Base-by-base conservation (phyloP, 2,329 filamentous ascomycete species). In the Colletotrichum chlorophyti region DNA sequence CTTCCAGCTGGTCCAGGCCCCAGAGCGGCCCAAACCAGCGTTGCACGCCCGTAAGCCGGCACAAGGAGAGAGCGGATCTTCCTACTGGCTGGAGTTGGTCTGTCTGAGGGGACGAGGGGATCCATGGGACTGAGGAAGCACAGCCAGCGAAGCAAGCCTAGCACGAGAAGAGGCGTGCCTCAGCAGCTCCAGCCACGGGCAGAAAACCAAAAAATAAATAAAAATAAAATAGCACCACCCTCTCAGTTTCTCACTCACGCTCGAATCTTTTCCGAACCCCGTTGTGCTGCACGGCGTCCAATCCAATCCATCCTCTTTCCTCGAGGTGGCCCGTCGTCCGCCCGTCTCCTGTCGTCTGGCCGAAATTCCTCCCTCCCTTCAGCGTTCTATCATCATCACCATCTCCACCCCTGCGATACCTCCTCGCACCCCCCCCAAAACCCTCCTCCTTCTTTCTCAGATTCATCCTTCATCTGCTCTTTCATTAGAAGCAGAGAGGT, bases 401-500 rank as follows among this genome's bases (percentile, higher is more conserved):
- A 63, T 52, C 60, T 53, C 58, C 58, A 55, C 57, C 52, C 57
- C 41, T 60, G 46, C 50, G 38, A 45, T 51, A 54, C 46, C 46
- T 53, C 41, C 41, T 55, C 55, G 55, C 49, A 55, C 55, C 46
- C 59, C 38, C n/a, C n/a, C n/a, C n/a, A n/a, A 60, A 53, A 27
- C 49, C 42, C 49, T 47, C 45, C 54, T 49, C 46, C 53, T 60
- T 53, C 40, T 58, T 58, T 46, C 53, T 47, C 34, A 60, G 57
- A 34, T 43, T 57, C 43, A 37, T 31, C 38, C 55, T 54, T 59
- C 61, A 35, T 61, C 61, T 63, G 61, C 61, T 58, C 61, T 63
- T 63, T 63, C 58, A 61, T 53, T 63, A 63, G 61, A 61, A 53
- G 61, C 61, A 63, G 61, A 58, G 52, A 61, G 51, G 42, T 53